Conservation (phyloP, 192 early-diverging fungal species). For the Pilobolus umbonatus region DNA sequence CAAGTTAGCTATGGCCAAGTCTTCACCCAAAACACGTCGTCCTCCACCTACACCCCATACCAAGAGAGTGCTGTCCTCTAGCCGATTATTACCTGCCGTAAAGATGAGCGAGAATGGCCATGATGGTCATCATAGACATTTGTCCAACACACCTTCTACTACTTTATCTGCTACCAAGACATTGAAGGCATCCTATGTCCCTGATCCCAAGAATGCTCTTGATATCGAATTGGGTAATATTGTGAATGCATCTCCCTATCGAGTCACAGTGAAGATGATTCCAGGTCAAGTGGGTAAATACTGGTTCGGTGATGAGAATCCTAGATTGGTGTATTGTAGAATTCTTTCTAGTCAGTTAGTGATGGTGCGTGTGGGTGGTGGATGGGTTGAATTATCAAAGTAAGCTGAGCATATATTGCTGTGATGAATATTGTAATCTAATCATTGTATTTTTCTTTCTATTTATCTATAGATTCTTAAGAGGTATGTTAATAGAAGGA, state of each 20-base stretch:
- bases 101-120: not conserved
- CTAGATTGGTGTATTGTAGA: slow-evolving; percentile 57
- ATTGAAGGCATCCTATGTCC: slow-evolving; percentile 31
- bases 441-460: not conserved
- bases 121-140: not conserved
- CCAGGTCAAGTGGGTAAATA: slow-evolving; percentile 56
- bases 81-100: too few species aligned
- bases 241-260: slow-evolving; percentile 52
- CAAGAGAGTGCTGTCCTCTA: too few species aligned
- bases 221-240: slow-evolving; percentile 56
- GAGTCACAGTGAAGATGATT: slow-evolving; percentile 40
- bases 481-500: not conserved
- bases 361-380: slow-evolving; percentile 66
- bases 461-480: slow-evolving; percentile 9
- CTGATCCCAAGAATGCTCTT: slow-evolving; percentile 51
- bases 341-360: slow-evolving; percentile 54
- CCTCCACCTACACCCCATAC: not conserved
- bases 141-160: slow-evolving; percentile 4
- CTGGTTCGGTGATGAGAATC: slow-evolving; percentile 62
- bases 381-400: slow-evolving; percentile 60
- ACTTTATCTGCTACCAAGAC: not conserved
- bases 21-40: not conserved
- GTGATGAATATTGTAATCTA: not conserved
- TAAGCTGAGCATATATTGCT: slow-evolving; percentile 10
- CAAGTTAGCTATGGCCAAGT: slow-evolving; percentile 24